phyloP scores from a whole-genome alignment of 2,329 filamentous ascomycete genomes.

The Pseudogymnoascus sp. region DNA sequence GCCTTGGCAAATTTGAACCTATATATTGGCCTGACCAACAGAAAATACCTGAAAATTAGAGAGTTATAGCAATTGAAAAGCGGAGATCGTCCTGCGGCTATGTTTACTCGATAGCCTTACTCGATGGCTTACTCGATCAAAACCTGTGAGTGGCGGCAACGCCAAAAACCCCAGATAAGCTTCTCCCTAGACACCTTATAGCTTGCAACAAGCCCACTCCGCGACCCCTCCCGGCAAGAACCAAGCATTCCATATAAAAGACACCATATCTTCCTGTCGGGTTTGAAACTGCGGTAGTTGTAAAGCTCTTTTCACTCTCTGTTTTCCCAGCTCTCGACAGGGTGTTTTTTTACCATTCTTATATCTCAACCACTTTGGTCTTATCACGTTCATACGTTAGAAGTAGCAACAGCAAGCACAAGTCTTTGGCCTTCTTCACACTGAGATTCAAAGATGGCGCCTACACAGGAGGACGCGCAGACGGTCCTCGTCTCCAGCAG shows the following conservation, averaged over 20 bases:
- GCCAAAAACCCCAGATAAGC: not conserved
- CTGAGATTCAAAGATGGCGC: not conserved
- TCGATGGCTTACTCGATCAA: conserved; percentile 9
- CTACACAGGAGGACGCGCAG: not conserved
- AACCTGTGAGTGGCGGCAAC: conserved; percentile 7
- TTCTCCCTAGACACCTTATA: conserved; percentile 5
- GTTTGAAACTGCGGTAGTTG: not conserved
- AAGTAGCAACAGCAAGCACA: not conserved
- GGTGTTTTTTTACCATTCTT: not conserved
- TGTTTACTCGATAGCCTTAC: conserved; percentile 7
- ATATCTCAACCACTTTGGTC: not conserved
- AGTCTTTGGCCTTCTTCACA: not conserved
- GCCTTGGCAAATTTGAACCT: not conserved
- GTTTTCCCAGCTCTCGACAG: not conserved
- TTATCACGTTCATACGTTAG: not conserved
- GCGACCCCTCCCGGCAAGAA: not conserved
- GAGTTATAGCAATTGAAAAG: not conserved
- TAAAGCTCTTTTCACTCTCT: not conserved
- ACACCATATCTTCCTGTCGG: not conserved
- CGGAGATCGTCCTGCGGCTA: not conserved
- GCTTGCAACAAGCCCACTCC: not conserved
- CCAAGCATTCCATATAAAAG: conserved; percentile 4
- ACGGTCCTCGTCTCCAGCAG: conserved; percentile 77
- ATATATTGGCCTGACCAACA: not conserved
- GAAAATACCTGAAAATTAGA: not conserved